Evolutionary conservation across 202 grass and related monocot species (phyloP).

Genomic region (Schoenoplectus triqueter): DNA sequence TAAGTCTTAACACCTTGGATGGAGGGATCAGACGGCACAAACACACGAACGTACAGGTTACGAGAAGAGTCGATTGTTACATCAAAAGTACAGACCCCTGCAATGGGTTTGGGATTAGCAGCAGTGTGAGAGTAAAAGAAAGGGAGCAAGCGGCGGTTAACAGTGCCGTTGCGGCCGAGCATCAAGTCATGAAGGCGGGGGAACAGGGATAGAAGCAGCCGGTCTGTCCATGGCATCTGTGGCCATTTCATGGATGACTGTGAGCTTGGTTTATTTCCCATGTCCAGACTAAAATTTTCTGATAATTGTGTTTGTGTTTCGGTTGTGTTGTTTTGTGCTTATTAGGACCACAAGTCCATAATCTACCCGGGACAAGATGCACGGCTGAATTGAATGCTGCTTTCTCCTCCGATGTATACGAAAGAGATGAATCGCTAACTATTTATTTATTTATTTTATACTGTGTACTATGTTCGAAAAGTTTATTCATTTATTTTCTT

Average conservation of each 20-base stretch:
- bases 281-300: neutral
- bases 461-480: neutral
- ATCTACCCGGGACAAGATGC: conserved; percentile 13
- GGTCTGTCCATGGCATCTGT: conserved; percentile 33
- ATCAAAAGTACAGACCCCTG: conserved; percentile 36
- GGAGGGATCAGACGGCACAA: conserved; percentile 14
- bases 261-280: conserved; percentile 29
- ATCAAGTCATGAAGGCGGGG: conserved; percentile 30
- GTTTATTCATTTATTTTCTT: neutral
- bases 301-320: neutral
- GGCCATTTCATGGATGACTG: conserved; percentile 23
- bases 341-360: neutral
- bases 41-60: conserved; percentile 50
- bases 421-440: neutral
- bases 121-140: conserved; percentile 35
- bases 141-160: conserved; percentile 63
- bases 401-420: neutral
- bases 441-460: neutral
- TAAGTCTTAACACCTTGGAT: conserved; percentile 3
- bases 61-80: conserved; percentile 47
- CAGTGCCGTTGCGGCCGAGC: conserved; percentile 46
- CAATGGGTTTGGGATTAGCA: conserved; percentile 33
- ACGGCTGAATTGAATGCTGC: neutral
- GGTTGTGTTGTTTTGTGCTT: conserved; percentile 10
- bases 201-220: conserved; percentile 34